These are phyloP conservation scores for Crepidotus variabilis DNA, from an alignment of 768 basidiomycete species.

Conservation along the genomic window DNA sequence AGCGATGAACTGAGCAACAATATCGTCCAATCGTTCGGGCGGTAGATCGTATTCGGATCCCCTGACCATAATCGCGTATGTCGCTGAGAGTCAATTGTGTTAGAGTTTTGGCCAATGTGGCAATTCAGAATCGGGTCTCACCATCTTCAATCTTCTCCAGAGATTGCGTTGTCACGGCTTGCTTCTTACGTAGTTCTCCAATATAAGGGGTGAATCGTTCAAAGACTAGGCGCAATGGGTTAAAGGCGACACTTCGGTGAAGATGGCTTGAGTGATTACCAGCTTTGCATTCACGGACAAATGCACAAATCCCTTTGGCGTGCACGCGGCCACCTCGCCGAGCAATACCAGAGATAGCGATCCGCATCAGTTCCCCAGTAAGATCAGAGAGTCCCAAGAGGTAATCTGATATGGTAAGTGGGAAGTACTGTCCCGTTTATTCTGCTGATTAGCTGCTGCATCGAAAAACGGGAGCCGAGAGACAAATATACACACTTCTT, in stretches of 20 bases:
- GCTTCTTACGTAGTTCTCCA: constrained; percentile 80
- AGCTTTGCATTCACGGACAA: constrained; percentile 73
- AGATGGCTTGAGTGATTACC: constrained; percentile 32
- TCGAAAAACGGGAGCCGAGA: too few species aligned
- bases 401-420: constrained; percentile 78
- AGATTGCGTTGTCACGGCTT: constrained; percentile 80
- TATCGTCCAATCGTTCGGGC: constrained; percentile 64
- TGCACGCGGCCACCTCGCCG: constrained; percentile 60
- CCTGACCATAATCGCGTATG: constrained; percentile 69
- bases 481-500: constrained; percentile 47
- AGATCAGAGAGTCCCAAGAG: constrained; percentile 91
- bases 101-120: background rate
- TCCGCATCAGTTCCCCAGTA: constrained; percentile 96
- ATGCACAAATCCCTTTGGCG: constrained; percentile 61
- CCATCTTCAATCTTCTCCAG: constrained; percentile 94
- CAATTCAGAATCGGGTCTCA: constrained; percentile 28
- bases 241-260: background rate
- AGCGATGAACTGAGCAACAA: constrained; percentile 50
- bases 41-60: constrained; percentile 72
- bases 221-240: constrained; percentile 51
- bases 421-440: constrained; percentile 56
- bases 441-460: constrained; percentile 7
- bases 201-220: constrained; percentile 72
- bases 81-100: constrained; percentile 38
- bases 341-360: constrained; percentile 80